Percentiles rank a stretch among this genome's conserved stretches.
phyloP scores from a whole-genome alignment of 2,329 filamentous ascomycete species.

The Ophiosphaerella korrae region DNA sequence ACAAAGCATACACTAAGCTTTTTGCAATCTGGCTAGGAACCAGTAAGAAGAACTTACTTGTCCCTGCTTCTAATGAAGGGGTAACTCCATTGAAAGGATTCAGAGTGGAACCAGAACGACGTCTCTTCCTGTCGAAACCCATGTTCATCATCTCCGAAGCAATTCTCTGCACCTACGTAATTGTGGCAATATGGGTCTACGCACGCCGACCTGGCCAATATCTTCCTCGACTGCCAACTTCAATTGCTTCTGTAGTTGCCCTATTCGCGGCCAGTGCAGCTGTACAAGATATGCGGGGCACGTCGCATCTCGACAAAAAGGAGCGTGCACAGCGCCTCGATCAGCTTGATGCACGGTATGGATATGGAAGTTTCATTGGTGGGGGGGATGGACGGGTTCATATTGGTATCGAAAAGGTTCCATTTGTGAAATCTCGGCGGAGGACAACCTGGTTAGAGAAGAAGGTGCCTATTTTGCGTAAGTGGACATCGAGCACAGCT shows the following conservation, averaged over 20 bases:
- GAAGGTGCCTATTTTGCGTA: constrained; percentile 11
- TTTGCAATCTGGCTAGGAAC: constrained; percentile 53
- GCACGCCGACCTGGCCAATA: constrained; percentile 47
- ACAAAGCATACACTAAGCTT: constrained; percentile 42
- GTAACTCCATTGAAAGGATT: constrained; percentile 12
- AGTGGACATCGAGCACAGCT: constrained; percentile 1
- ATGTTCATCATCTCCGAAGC: constrained; percentile 55
- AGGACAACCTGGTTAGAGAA: constrained; percentile 23
- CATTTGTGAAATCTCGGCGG: constrained; percentile 36
- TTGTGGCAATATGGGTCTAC: constrained; percentile 55
- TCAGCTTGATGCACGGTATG: constrained; percentile 39
- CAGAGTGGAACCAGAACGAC: constrained; percentile 34
- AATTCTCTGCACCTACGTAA: constrained; percentile 53
- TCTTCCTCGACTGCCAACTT: constrained; percentile 59
- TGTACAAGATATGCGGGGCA: constrained; percentile 42
- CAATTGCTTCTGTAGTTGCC: constrained; percentile 54
- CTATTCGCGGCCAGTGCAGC: constrained; percentile 57
- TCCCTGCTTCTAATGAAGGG: constrained; percentile 1
- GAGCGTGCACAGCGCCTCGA: constrained; percentile 22
- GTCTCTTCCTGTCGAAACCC: constrained; percentile 56
- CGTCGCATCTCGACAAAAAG: constrained; percentile 22
- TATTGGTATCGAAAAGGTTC: constrained; percentile 58
- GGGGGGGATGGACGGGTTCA: constrained; percentile 53
- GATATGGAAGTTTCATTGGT: constrained; percentile 59
- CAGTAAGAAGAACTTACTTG: constrained; percentile 50